A percentile compares a stretch with the other conserved stretches of the same genome.
These are phyloP conservation scores for Ceratonia siliqua DNA, from an alignment of 306 rosid species.

Conservation along the genomic window DNA sequence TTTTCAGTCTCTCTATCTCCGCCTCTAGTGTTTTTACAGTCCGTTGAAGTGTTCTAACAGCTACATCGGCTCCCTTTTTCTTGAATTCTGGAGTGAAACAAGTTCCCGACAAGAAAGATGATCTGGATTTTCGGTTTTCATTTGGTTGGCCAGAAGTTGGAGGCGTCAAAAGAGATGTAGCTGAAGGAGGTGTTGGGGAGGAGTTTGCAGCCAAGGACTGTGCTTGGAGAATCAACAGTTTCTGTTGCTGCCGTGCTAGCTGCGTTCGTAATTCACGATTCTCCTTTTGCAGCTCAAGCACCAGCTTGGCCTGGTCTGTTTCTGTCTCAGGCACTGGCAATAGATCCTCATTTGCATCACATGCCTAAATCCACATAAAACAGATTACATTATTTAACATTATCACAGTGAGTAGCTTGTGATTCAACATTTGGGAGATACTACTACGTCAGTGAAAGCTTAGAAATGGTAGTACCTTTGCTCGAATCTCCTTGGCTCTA, in stretches of 20 bases:
- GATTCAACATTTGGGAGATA: slow-evolving; percentile 12
- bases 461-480: slow-evolving; percentile 60
- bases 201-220: slow-evolving; percentile 73
- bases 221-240: slow-evolving; percentile 66
- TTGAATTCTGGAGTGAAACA: slow-evolving; percentile 84
- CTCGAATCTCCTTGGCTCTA: slow-evolving; percentile 91
- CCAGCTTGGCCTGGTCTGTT: slow-evolving; percentile 75
- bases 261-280: slow-evolving; percentile 80
- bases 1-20: slow-evolving; percentile 77
- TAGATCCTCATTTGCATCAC: slow-evolving; percentile 62
- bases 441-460: slow-evolving; percentile 2
- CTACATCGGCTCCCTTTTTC: slow-evolving; percentile 66
- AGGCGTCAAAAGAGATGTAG: slow-evolving; percentile 64
- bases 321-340: slow-evolving; percentile 58
- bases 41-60: slow-evolving; percentile 57
- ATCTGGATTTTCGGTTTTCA: slow-evolving; percentile 60
- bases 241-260: slow-evolving; percentile 78
- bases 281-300: slow-evolving; percentile 85
- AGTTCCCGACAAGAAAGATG: slow-evolving; percentile 67
- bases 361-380: slow-evolving; percentile 48
- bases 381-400: slow-evolving; percentile 19
- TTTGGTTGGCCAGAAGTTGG: slow-evolving; percentile 63
- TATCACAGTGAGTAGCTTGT: neutral
- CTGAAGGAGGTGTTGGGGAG: slow-evolving; percentile 81
- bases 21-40: slow-evolving; percentile 67